Conservation (phyloP, 75 land plant genomes). For the Cryptomeria japonica region DNA sequence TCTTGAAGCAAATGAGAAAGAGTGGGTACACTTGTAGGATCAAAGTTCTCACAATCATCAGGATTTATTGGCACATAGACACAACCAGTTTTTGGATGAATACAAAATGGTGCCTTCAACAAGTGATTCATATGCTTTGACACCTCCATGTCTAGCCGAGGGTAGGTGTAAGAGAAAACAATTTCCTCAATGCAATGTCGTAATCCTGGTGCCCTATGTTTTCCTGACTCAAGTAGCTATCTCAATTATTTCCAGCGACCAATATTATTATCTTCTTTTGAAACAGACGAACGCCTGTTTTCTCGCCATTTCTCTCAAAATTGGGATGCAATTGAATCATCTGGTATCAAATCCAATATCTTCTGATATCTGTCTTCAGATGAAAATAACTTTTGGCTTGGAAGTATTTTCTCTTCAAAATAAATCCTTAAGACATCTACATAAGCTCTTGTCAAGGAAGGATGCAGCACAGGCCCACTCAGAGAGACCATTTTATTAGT, state of each 20-base stretch:
- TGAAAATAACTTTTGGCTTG: conserved; percentile 56
- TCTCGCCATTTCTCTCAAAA: conserved; percentile 78
- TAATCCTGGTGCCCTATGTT: conserved; percentile 67
- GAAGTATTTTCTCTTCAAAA: conserved; percentile 73
- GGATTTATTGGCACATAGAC: conserved; percentile 98
- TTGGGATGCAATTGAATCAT: conserved; percentile 69
- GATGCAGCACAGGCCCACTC: conserved; percentile 79
- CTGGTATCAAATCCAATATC: conserved; percentile 84
- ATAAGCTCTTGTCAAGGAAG: conserved; percentile 80
- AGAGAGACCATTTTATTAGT: conserved; percentile 30
- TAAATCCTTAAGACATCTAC: conserved; percentile 64
- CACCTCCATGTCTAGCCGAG: conserved; percentile 98
- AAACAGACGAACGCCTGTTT: conserved; percentile 37
- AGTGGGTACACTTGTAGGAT: conserved; percentile 92
- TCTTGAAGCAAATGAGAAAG: conserved; percentile 81
- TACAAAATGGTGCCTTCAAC: conserved; percentile 95
- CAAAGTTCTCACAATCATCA: conserved; percentile 82
- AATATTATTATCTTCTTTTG: conserved; percentile 59
- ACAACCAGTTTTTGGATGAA: conserved; percentile 99
- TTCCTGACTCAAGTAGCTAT: conserved; percentile 67
- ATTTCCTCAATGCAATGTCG: conserved; percentile 87
- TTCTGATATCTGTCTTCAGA: conserved; percentile 78
- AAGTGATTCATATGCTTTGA: conserved; percentile 97
- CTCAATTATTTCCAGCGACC: conserved; percentile 82
- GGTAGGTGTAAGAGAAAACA: conserved; percentile 91